phyloP scores from a whole-genome alignment of 192 early-diverging fungal genomes.

The Coemansia sp. region DNA sequence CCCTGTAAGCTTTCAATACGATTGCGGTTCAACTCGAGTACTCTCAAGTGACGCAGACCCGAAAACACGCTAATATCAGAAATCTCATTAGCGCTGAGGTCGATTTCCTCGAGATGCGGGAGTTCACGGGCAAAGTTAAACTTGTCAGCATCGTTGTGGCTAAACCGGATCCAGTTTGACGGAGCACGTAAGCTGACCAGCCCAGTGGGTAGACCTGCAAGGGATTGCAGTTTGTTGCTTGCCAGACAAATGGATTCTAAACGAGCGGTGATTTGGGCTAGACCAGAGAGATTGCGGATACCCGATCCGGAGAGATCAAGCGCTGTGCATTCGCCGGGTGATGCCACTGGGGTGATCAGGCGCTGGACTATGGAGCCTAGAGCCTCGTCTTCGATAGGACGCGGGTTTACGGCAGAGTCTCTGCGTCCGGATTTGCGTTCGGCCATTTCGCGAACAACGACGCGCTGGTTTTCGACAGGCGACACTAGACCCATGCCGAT shows the following conservation, averaged over 20 bases:
- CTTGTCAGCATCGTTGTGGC: constrained; percentile 9
- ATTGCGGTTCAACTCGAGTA: constrained; percentile 38
- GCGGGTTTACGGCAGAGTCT: constrained; percentile 4
- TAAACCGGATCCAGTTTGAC: constrained; percentile 49
- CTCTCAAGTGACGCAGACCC: constrained; percentile 38
- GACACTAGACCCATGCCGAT: constrained; percentile 41
- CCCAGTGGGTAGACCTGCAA: constrained; percentile 35
- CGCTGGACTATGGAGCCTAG: constrained; percentile 47
- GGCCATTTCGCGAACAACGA: constrained; percentile 36
- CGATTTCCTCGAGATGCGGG: constrained; percentile 47
- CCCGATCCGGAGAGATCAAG: constrained; percentile 40
- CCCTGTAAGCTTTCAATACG: constrained; percentile 31
- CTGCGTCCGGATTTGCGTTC: constrained; percentile 22
- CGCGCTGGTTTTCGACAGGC: constrained; percentile 35
- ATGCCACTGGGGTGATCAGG: constrained; percentile 34
- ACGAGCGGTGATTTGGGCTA: constrained; percentile 34
- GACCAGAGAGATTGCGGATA: constrained; percentile 38
- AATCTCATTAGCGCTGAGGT: constrained; percentile 45
- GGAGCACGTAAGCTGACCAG: constrained; percentile 37
- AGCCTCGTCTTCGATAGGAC: constrained; percentile 39
- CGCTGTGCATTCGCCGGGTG: constrained; percentile 39
- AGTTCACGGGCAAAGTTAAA: constrained; percentile 47
- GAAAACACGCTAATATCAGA: constrained; percentile 45
- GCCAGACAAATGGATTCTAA: constrained; percentile 40
- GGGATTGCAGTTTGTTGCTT: constrained; percentile 38